phyloP scores from a whole-genome alignment of 805 yeast genomes.

The Teunomyces atbi region DNA sequence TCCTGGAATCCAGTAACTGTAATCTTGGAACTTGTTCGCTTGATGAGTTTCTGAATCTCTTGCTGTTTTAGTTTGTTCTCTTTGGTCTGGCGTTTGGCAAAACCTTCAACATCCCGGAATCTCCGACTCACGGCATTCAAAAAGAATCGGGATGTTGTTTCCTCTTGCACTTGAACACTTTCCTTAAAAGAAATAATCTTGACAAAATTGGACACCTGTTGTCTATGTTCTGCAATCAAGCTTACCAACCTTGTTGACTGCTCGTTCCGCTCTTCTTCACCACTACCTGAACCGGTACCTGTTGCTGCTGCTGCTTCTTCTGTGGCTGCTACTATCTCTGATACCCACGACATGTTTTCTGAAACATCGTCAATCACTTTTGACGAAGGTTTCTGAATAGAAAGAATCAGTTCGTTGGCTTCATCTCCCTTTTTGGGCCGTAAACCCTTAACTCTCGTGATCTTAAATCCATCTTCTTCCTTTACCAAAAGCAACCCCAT shows the following conservation, averaged over 20 bases:
- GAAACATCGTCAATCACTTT: conserved; percentile 42
- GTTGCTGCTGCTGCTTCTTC: neutral
- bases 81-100: conserved; percentile 81
- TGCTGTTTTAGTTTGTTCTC: conserved; percentile 56
- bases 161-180: conserved; percentile 23
- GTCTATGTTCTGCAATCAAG: conserved; percentile 6
- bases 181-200: conserved; percentile 27
- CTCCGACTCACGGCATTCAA: conserved; percentile 58
- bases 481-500: conserved; percentile 71
- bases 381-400: conserved; percentile 29
- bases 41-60: conserved; percentile 40
- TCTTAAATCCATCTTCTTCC: conserved; percentile 38
- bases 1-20: conserved; percentile 64
- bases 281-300: neutral
- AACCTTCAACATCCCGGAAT: conserved; percentile 81
- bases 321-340: neutral
- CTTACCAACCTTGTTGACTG: conserved; percentile 16
- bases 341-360: conserved; percentile 45
- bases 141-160: conserved; percentile 28
- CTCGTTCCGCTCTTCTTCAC: conserved; percentile 12
- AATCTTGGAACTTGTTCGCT: conserved; percentile 49
- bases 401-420: conserved; percentile 12
- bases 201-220: conserved; percentile 14
- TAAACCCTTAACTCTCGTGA: conserved; percentile 80
- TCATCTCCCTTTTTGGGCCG: conserved; percentile 44